phyloP scores from a whole-genome alignment of 2,329 filamentous ascomycete species.

The Hypoxylon sp. region DNA sequence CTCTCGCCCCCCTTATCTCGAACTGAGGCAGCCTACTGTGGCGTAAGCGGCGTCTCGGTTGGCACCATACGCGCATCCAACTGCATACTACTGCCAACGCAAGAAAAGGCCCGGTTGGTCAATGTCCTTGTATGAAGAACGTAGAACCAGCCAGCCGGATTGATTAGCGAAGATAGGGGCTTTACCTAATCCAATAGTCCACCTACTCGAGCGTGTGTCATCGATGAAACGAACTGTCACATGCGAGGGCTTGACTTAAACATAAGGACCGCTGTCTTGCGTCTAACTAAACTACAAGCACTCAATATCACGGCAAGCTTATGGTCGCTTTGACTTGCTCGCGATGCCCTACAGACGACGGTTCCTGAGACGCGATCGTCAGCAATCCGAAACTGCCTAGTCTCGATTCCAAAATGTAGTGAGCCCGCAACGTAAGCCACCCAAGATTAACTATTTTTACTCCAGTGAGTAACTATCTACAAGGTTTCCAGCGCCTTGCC shows the following conservation, averaged over 20 bases:
- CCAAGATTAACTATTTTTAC: too few species aligned
- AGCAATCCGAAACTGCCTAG: too few species aligned
- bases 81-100: neutral
- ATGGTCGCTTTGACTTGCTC: too few species aligned
- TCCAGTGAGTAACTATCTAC: too few species aligned
- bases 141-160: neutral
- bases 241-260: neutral
- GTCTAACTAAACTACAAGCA: too few species aligned
- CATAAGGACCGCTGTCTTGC: too few species aligned
- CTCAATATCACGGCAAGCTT: too few species aligned
- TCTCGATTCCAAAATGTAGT: too few species aligned
- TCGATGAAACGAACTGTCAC: neutral
- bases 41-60: constrained; percentile 7
- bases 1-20: constrained; percentile 30
- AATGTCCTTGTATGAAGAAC: neutral
- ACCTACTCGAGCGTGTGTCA: neutral
- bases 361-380: too few species aligned
- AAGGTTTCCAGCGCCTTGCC: too few species aligned
- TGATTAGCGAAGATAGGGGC: neutral
- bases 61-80: neutral
- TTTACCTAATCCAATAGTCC: neutral
- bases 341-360: too few species aligned
- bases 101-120: neutral
- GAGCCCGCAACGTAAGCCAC: too few species aligned
- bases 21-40: constrained; percentile 4